Evolutionary conservation across 202 grass and related monocot genomes (phyloP).

Genomic region (Eragrostis tef): DNA sequence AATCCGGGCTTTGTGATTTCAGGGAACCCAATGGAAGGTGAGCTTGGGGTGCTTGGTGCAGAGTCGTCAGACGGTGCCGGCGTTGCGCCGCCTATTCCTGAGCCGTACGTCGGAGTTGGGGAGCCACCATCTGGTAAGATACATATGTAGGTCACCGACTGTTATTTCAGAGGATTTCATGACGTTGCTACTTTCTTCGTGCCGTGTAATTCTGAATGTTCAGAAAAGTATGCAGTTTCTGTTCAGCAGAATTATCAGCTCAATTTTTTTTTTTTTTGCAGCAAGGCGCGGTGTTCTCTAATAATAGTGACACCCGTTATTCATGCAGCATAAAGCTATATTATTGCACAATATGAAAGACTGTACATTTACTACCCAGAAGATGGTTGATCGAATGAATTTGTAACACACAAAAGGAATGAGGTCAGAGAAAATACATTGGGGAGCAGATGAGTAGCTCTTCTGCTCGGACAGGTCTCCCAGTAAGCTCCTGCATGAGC

Average conservation of each 20-base stretch:
- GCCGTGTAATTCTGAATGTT: neutral
- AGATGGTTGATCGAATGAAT: no score
- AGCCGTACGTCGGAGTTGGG: constrained; percentile 45
- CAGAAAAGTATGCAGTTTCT: neutral
- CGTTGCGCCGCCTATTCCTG: constrained; percentile 24
- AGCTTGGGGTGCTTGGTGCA: constrained; percentile 58
- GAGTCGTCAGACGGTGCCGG: constrained; percentile 58
- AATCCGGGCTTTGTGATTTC: constrained; percentile 57
- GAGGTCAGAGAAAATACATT: no score
- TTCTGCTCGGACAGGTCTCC: no score
- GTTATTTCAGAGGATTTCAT: constrained; percentile 26
- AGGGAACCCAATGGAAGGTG: constrained; percentile 49
- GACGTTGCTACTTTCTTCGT: neutral
- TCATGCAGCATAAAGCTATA: no score
- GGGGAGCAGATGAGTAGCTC: no score
- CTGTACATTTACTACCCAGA: no score
- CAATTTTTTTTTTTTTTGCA: no score
- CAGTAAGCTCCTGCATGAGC: constrained; percentile 50
- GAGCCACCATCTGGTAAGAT: constrained; percentile 46
- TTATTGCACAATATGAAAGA: no score
- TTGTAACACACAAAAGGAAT: no score
- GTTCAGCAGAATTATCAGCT: no score
- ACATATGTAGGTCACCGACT: neutral
- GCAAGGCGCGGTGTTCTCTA: no score
- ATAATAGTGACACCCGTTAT: no score